These are phyloP conservation scores for Aspergillus awamori DNA, from an alignment of 2,329 filamentous ascomycete genomes.

Conservation along the genomic window DNA sequence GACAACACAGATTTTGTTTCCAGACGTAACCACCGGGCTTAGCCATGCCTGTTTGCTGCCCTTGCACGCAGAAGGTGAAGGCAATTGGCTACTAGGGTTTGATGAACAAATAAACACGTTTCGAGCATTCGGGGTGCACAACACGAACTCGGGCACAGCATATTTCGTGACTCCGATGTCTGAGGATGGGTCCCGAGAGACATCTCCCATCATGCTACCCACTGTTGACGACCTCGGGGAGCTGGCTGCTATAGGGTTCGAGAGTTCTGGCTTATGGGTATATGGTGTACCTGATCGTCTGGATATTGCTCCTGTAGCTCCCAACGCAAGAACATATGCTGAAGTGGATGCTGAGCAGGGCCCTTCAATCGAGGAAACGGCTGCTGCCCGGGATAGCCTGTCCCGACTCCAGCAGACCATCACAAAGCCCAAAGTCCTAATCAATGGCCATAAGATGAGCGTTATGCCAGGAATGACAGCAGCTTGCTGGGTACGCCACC, in stretches of 20 bases:
- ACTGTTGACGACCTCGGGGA: constrained; percentile 70
- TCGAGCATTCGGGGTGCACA: constrained; percentile 73
- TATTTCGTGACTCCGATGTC: constrained; percentile 72
- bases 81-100: constrained; percentile 76
- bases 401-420: constrained; percentile 39
- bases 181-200: constrained; percentile 54
- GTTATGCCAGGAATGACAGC: constrained; percentile 68
- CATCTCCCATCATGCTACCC: constrained; percentile 70
- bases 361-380: background rate
- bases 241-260: constrained; percentile 72
- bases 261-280: constrained; percentile 73
- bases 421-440: constrained; percentile 65
- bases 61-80: constrained; percentile 57
- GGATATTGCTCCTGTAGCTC: constrained; percentile 55
- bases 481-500: constrained; percentile 71
- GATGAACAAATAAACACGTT: constrained; percentile 77
- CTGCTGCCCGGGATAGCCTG: constrained; percentile 24
- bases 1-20: constrained; percentile 84
- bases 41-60: constrained; percentile 73
- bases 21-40: constrained; percentile 76
- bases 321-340: background rate
- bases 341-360: constrained; percentile 4
- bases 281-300: constrained; percentile 77
- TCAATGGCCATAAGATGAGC: constrained; percentile 67
- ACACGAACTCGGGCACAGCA: constrained; percentile 73